phyloP scores from a whole-genome alignment of 73 alveolate genomes.

The Stentor coeruleus region DNA sequence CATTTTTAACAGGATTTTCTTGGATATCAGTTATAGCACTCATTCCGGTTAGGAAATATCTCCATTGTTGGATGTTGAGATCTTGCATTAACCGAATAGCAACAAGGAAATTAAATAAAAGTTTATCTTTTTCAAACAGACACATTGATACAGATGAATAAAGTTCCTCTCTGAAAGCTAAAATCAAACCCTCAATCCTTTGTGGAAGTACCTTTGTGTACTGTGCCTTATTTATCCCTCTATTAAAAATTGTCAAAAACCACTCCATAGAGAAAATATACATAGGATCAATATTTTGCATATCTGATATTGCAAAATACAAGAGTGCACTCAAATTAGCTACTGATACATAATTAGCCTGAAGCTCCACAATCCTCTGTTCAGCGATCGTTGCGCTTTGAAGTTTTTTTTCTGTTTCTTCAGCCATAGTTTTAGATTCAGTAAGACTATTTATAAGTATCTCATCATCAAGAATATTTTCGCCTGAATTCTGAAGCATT shows the following conservation, averaged over 20 bases:
- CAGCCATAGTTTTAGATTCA: slow-evolving; percentile 80
- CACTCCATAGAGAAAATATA: slow-evolving; percentile 90
- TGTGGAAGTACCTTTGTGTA: slow-evolving; percentile 61
- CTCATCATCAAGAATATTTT: slow-evolving; percentile 85
- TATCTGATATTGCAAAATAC: slow-evolving; percentile 81
- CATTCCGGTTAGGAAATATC: slow-evolving; percentile 77
- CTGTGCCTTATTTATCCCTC: slow-evolving; percentile 79
- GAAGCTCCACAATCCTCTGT: slow-evolving; percentile 80
- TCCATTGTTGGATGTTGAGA: slow-evolving; percentile 34
- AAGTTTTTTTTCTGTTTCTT: slow-evolving; percentile 82
- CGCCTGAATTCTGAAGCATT: slow-evolving; percentile 73
- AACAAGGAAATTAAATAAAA: slow-evolving; percentile 96
- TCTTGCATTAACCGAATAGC: slow-evolving; percentile 70
- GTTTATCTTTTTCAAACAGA: slow-evolving; percentile 97
- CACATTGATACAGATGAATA: slow-evolving; percentile 91
- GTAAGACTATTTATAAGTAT: slow-evolving; percentile 77
- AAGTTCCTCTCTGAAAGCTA: slow-evolving; percentile 45
- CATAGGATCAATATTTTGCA: slow-evolving; percentile 91
- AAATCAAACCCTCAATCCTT: slow-evolving; percentile 70
- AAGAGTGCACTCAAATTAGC: slow-evolving; percentile 85
- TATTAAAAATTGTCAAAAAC: slow-evolving; percentile 74
- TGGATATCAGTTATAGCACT: slow-evolving; percentile 40
- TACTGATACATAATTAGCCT: slow-evolving; percentile 83
- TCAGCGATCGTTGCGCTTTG: slow-evolving; percentile 87
- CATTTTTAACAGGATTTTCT: slow-evolving; percentile 25